Evolutionary conservation across 73 alveolate genomes (phyloP).

Genomic region (Tetrahymena elliotti): DNA sequence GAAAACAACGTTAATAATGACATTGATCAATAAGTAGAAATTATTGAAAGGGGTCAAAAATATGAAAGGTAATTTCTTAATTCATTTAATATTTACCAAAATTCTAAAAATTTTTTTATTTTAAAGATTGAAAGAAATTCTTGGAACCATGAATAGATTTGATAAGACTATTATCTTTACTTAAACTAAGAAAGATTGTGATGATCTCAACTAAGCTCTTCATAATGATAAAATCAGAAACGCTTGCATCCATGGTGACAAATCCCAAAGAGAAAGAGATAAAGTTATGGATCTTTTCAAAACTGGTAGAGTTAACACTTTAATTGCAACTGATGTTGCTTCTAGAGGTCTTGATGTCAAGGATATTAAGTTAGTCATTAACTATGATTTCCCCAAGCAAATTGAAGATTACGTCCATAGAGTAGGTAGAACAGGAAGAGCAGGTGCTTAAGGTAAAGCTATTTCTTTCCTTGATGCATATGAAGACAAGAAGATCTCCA

Average conservation of each 20-base stretch:
- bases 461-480: constrained; percentile 49
- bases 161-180: constrained; percentile 61
- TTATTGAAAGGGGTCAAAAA: constrained; percentile 20
- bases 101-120: not conserved
- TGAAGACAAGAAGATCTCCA: constrained; percentile 24
- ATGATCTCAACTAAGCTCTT: constrained; percentile 51
- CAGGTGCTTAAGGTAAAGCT: constrained; percentile 69
- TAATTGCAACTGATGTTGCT: constrained; percentile 87
- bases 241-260: constrained; percentile 78
- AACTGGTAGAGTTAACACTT: constrained; percentile 45
- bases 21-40: constrained; percentile 24
- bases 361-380: constrained; percentile 68
- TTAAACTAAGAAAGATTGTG: constrained; percentile 68
- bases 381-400: constrained; percentile 64
- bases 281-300: constrained; percentile 51
- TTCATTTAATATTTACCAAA: not conserved
- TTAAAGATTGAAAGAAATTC: constrained; percentile 2
- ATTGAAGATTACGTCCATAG: constrained; percentile 88
- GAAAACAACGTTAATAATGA: constrained; percentile 51
- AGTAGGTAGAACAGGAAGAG: constrained; percentile 91
- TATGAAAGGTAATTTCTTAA: not conserved
- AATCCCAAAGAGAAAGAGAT: constrained; percentile 66
- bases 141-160: not conserved
- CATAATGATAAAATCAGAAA: constrained; percentile 44
- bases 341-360: constrained; percentile 92